Evolutionary conservation across 768 basidiomycete species (phyloP).

Genomic region (Russula earlei): DNA sequence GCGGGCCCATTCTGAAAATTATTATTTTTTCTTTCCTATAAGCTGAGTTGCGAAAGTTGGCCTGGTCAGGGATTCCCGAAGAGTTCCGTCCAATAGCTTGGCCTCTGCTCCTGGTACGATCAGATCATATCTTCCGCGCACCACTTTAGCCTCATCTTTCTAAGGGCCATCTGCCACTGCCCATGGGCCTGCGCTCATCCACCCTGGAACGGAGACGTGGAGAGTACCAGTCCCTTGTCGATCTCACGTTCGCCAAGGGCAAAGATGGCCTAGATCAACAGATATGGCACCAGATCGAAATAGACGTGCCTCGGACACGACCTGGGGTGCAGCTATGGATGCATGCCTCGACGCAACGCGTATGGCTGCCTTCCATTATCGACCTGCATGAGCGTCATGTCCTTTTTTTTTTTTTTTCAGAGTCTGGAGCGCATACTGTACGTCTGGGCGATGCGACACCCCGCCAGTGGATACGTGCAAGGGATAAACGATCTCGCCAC

Average conservation of each 20-base stretch:
- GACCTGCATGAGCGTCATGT: slow-evolving; percentile 7
- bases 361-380: slow-evolving; percentile 29
- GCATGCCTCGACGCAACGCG: slow-evolving; percentile 81
- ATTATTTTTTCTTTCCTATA: neutral
- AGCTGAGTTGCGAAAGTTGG: slow-evolving; percentile 83
- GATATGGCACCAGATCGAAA: slow-evolving; percentile 99
- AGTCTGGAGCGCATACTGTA: slow-evolving; percentile 92
- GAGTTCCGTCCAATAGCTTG: slow-evolving; percentile 88
- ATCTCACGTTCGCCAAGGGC: slow-evolving; percentile 82
- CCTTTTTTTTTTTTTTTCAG: slow-evolving; percentile 33
- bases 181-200: slow-evolving; percentile 59
- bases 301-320: slow-evolving; percentile 92
- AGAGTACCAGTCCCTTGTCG: slow-evolving; percentile 85
- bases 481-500: slow-evolving; percentile 98
- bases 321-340: slow-evolving; percentile 91
- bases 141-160: slow-evolving; percentile 8
- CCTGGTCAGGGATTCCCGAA: slow-evolving; percentile 89
- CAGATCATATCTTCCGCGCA: neutral
- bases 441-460: slow-evolving; percentile 98
- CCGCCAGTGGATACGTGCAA: slow-evolving; percentile 97
- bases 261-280: slow-evolving; percentile 83
- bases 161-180: slow-evolving; percentile 88
- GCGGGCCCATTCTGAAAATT: neutral
- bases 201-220: slow-evolving; percentile 84
- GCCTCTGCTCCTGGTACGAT: slow-evolving; percentile 83